Base-by-base conservation (phyloP, 345 rosid species). In the Combretum micranthum region DNA sequence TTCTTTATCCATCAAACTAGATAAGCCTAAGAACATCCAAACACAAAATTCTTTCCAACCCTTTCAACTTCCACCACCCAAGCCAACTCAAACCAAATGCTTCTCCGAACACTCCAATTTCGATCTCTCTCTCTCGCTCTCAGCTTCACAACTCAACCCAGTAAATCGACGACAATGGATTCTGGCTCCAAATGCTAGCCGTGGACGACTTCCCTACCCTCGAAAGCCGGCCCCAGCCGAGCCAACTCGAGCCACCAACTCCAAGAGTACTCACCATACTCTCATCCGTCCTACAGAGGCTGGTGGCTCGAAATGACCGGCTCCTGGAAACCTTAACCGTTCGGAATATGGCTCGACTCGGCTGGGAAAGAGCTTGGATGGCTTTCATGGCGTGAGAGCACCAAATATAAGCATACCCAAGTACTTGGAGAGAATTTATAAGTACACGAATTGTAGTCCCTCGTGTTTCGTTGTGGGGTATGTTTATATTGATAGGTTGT, bases 401-500 rank as follows among this genome's bases (percentile, higher is more conserved):
- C 93, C 98, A 0, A 73, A 43, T 51, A 88, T 92, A 73, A 84
- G 85, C 83, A 73, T 92, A 52, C 66, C 74, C 1, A 88, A 83
- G 59, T 92, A 92, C 75, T 55, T 92, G 71, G 95, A 84, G 75
- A 80, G 98, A 80, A 79, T 92, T 42, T 88, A 73, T 62, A 92
- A 81, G 77, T 84, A 84, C 80, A 81, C 95, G 2, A 76, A 72
- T 15, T 86, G 98, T 55, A 92, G 93, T 75, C 95, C 95, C 0
- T 67, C 98, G 2, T 92, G 98, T 57, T 84, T 92, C 14, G 95
- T 92, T 64, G 88, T 91, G 12, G 95, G 88, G 25, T 88, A 71
- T 49, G 90, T 83, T 53, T 92, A 83, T 44, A 78, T 88, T 26
- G 96, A 86, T 77, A 74, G 91, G 65, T 58, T 92, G 65, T 51